Base-by-base conservation (phyloP, 192 early-diverging fungal genomes). In the Coemansia interrupta region DNA sequence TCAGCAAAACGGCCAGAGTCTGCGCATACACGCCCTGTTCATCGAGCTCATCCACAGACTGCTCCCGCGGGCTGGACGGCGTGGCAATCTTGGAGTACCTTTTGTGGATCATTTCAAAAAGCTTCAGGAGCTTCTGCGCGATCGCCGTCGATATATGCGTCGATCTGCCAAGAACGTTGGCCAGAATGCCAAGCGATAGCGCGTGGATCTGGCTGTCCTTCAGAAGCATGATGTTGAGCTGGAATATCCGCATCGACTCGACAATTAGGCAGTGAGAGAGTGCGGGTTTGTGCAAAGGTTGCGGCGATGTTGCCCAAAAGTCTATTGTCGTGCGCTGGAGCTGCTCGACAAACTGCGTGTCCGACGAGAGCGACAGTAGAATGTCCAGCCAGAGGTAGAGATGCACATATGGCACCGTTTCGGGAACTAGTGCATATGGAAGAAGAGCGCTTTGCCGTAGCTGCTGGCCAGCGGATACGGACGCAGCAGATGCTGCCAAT, bases 131-230 rank as follows among this genome's bases (percentile, higher is more conserved):
- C 19, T 66, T 68, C 44, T 79, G 76, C 15, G 70, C 44, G 14
- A 73, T 58, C 10, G 69, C 59, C 8, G 76, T 54, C 0, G 63
- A 47, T 11, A 70, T 56, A 12, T 38, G 47, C 2, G 60, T 60
- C 1, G 70, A 52, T 15, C 48, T 47, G 62, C 68, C 61, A 18
- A 79, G 63, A 4, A 63, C 41, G 45, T 73, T 79, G 36, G 56
- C 55, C 32, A 79, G 63, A 8, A 68, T 70, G 7, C 59, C 76
- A 36, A 79, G 56, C 6, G 70, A 52, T 28, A 69, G 63, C 2
- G 20, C 45, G 42, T 79, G 76, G 15, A 79, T n/a, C 14, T 79
- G 64, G 24, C 40, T 64, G 54, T 79, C 76, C 44, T 72, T 72
- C 0, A 73, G 46, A 9, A 57, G 57, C 71, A 69, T 66, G 10